Evolutionary conservation across 2,329 filamentous ascomycete genomes (phyloP).

Genomic region (Teratosphaeria viscida): DNA sequence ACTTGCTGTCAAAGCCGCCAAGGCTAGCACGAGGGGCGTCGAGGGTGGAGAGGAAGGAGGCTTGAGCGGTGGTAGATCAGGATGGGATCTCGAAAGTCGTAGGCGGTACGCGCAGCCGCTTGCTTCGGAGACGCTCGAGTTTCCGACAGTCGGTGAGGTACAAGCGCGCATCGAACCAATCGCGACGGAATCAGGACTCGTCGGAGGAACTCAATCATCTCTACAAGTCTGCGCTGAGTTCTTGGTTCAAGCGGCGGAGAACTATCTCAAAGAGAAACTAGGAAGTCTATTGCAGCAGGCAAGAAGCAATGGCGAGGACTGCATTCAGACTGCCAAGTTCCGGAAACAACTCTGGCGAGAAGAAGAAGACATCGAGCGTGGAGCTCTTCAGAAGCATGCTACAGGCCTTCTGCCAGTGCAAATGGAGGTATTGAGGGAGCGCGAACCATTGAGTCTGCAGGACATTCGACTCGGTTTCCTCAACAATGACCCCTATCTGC

Average conservation of each 20-base stretch:
- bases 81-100: slow-evolving; percentile 56
- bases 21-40: neutral
- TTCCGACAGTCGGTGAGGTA: slow-evolving; percentile 49
- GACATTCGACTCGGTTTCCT: slow-evolving; percentile 69
- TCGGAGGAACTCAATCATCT: slow-evolving; percentile 27
- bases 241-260: slow-evolving; percentile 51
- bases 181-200: slow-evolving; percentile 54
- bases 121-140: slow-evolving; percentile 51
- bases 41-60: slow-evolving; percentile 7
- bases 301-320: slow-evolving; percentile 41
- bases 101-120: slow-evolving; percentile 54
- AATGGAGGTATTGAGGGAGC: slow-evolving; percentile 61
- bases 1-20: slow-evolving; percentile 17
- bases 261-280: slow-evolving; percentile 52
- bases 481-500: slow-evolving; percentile 64
- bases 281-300: slow-evolving; percentile 45
- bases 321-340: slow-evolving; percentile 69
- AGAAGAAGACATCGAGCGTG: slow-evolving; percentile 61
- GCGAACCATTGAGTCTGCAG: slow-evolving; percentile 62
- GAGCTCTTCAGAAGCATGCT: slow-evolving; percentile 63
- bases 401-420: slow-evolving; percentile 72
- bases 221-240: slow-evolving; percentile 45
- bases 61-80: slow-evolving; percentile 23
- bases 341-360: slow-evolving; percentile 63
- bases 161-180: slow-evolving; percentile 52